phyloP scores from a whole-genome alignment of 2,329 filamentous ascomycete genomes.

The Emericellopsis cladophorae region DNA sequence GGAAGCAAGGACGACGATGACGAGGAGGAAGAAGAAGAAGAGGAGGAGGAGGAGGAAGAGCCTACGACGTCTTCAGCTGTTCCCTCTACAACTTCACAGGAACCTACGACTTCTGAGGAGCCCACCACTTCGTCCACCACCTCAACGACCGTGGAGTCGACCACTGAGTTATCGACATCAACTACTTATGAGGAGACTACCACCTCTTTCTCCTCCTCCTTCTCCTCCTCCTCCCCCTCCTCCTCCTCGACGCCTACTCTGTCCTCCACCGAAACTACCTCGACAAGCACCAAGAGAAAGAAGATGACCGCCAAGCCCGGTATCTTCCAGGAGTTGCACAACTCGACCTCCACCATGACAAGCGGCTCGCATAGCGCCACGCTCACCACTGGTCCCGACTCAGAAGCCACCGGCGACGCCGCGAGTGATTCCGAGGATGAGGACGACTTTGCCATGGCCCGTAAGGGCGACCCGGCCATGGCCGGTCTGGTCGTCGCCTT shows the following conservation, averaged over 20 bases:
- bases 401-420: constrained; percentile 13
- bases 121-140: constrained; percentile 7
- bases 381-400: constrained; percentile 9
- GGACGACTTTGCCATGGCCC: constrained; percentile 31
- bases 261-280: constrained; percentile 2
- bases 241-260: constrained; percentile 5
- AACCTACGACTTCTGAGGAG: constrained; percentile 2
- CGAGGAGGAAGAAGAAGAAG: constrained; percentile 7
- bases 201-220: constrained; percentile 6
- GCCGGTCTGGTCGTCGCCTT: constrained; percentile 43
- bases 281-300: constrained; percentile 5
- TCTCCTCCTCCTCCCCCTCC: constrained; percentile 7
- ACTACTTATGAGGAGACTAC: constrained; percentile 6
- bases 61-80: constrained; percentile 9
- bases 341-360: constrained; percentile 6
- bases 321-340: constrained; percentile 42
- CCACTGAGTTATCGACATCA: constrained; percentile 6
- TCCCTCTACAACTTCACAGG: constrained; percentile 1
- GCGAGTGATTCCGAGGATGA: constrained; percentile 19
- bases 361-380: background rate
- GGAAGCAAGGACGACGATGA: constrained; percentile 8
- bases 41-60: constrained; percentile 5
- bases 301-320: constrained; percentile 23
- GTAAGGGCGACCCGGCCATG: constrained; percentile 35
- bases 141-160: constrained; percentile 3